phyloP scores from a whole-genome alignment of 305 asterid genomes.

The Fraxinus xanthoxyloides region DNA sequence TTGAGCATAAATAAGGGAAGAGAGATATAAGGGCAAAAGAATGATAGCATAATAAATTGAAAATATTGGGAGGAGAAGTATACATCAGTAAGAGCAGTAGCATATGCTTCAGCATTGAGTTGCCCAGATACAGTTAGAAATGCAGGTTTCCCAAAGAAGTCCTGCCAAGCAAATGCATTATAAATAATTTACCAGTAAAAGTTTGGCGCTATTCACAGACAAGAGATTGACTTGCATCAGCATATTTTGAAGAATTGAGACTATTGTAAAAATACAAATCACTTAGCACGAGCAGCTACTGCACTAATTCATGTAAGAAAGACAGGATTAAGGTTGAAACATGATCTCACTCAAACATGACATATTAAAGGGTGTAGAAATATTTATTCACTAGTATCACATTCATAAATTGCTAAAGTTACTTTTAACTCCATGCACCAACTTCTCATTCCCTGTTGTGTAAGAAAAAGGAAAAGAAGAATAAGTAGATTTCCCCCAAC shows the following conservation, averaged over 20 bases:
- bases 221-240: slow-evolving; percentile 13
- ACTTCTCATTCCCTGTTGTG: neutral
- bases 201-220: slow-evolving; percentile 19
- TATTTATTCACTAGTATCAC: neutral
- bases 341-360: neutral
- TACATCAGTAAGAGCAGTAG: slow-evolving; percentile 97
- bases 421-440: neutral
- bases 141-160: slow-evolving; percentile 94
- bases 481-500: neutral
- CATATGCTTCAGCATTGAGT: slow-evolving; percentile 98
- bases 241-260: neutral
- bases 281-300: neutral
- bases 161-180: slow-evolving; percentile 47
- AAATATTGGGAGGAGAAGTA: slow-evolving; percentile 14
- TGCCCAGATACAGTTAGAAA: slow-evolving; percentile 97
- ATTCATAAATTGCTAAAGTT: neutral
- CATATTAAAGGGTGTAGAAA: neutral
- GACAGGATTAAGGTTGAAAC: neutral
- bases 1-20: neutral
- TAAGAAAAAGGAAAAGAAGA: neutral
- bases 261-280: neutral
- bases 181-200: slow-evolving; percentile 8
- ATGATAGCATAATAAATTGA: slow-evolving; percentile 22
- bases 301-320: neutral
- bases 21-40: slow-evolving; percentile 8